Conservation (phyloP, 164 flowering plant species). For the Pachysandra terminalis region DNA sequence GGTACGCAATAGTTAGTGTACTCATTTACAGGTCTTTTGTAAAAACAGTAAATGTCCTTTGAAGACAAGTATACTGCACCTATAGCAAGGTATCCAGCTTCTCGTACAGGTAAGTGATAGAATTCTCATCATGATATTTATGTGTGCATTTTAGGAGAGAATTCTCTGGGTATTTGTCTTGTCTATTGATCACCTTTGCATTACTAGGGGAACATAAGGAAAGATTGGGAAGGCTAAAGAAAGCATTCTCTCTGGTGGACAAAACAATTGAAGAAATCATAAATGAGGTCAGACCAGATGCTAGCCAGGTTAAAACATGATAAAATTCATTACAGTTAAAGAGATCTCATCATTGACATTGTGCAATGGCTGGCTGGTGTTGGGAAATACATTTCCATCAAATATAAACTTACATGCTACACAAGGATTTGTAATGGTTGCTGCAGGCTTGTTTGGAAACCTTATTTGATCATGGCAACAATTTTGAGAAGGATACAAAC, state of each 20-base stretch:
- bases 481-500: too few relatives aligned
- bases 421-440: too few relatives aligned
- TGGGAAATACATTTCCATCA: too few relatives aligned
- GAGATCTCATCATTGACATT: too few relatives aligned
- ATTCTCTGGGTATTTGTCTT: not conserved
- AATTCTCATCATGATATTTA: not conserved
- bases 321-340: too few relatives aligned
- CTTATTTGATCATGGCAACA: too few relatives aligned
- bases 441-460: too few relatives aligned
- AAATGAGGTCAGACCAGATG: constrained; percentile 15
- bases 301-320: not conserved
- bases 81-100: constrained; percentile 14
- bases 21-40: constrained; percentile 43
- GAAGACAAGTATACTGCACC: constrained; percentile 13
- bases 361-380: too few relatives aligned
- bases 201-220: constrained; percentile 17
- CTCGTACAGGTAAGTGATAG: constrained; percentile 19
- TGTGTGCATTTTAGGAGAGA: not conserved
- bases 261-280: constrained; percentile 22
- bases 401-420: too few relatives aligned
- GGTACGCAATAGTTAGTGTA: not conserved
- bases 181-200: not conserved
- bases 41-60: constrained; percentile 37
- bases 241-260: not conserved
- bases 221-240: constrained; percentile 11